Conservation (phyloP, 1,139 yeast species). For the Scheffersomyces parashehatae region DNA sequence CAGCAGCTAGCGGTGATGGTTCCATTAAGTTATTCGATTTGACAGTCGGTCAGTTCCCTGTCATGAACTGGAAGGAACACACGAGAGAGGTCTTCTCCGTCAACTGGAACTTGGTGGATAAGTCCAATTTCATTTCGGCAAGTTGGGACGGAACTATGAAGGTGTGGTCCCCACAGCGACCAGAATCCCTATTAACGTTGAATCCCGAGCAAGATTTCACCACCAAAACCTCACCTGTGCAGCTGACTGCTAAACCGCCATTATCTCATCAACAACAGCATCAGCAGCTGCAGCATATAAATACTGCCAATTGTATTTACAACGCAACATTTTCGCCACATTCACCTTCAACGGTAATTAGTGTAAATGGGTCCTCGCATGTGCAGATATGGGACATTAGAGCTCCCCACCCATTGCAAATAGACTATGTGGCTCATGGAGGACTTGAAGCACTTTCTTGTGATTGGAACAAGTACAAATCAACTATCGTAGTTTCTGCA, state of each 20-base stretch:
- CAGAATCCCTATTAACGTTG: slow-evolving; percentile 61
- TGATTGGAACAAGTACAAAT: slow-evolving; percentile 89
- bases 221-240: slow-evolving; percentile 23
- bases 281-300: slow-evolving; percentile 24
- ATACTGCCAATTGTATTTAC: slow-evolving; percentile 61
- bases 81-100: slow-evolving; percentile 82
- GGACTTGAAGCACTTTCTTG: slow-evolving; percentile 80
- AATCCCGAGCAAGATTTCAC: slow-evolving; percentile 34
- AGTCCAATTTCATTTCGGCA: slow-evolving; percentile 67
- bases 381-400: slow-evolving; percentile 86
- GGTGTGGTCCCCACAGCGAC: slow-evolving; percentile 65
- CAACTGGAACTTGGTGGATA: slow-evolving; percentile 84
- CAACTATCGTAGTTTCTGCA: slow-evolving; percentile 77
- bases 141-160: slow-evolving; percentile 94
- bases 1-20: slow-evolving; percentile 89
- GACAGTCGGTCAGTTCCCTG: slow-evolving; percentile 67
- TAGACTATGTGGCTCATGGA: slow-evolving; percentile 68
- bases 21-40: slow-evolving; percentile 78
- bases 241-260: slow-evolving; percentile 30
- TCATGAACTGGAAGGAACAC: slow-evolving; percentile 79
- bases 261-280: slow-evolving; percentile 33
- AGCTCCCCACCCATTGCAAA: slow-evolving; percentile 58
- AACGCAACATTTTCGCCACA: slow-evolving; percentile 87
- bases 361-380: slow-evolving; percentile 80
- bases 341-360: slow-evolving; percentile 66